A percentile compares a stretch with the other conserved stretches of the same genome.
Evolutionary conservation across 2,329 filamentous ascomycete species (phyloP).

Genomic region (Aspergillus neoniger): DNA sequence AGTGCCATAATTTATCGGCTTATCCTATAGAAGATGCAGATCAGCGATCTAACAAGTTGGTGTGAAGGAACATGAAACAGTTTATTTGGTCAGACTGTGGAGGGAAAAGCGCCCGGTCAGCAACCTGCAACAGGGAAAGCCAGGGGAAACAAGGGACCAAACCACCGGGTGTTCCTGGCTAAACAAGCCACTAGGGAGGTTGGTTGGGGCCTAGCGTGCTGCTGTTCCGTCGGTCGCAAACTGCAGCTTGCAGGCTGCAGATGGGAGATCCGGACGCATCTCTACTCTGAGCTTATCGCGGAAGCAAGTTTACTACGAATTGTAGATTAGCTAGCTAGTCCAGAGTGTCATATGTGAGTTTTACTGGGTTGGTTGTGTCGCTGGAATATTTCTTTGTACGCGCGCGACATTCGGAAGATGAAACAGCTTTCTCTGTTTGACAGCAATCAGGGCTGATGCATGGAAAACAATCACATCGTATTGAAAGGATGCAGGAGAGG

Average conservation of each 20-base stretch:
- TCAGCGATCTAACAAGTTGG: background rate
- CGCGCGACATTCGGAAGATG: too few relatives aligned
- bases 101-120: background rate
- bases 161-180: constrained; percentile 5
- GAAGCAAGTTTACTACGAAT: too few relatives aligned
- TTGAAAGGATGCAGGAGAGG: too few relatives aligned
- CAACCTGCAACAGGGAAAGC: background rate
- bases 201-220: background rate
- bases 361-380: too few relatives aligned
- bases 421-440: too few relatives aligned
- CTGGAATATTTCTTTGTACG: too few relatives aligned
- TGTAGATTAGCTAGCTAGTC: too few relatives aligned
- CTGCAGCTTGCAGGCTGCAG: background rate
- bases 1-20: background rate
- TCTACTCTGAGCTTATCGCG: background rate
- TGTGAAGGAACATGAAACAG: constrained; percentile 1
- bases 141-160: background rate
- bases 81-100: background rate
- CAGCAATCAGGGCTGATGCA: too few relatives aligned
- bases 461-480: too few relatives aligned
- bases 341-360: too few relatives aligned
- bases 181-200: background rate
- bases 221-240: constrained; percentile 3
- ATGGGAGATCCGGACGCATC: background rate
- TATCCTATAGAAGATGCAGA: background rate